Base-by-base conservation (phyloP, 345 rosid species). In the Kandelia obovata region DNA sequence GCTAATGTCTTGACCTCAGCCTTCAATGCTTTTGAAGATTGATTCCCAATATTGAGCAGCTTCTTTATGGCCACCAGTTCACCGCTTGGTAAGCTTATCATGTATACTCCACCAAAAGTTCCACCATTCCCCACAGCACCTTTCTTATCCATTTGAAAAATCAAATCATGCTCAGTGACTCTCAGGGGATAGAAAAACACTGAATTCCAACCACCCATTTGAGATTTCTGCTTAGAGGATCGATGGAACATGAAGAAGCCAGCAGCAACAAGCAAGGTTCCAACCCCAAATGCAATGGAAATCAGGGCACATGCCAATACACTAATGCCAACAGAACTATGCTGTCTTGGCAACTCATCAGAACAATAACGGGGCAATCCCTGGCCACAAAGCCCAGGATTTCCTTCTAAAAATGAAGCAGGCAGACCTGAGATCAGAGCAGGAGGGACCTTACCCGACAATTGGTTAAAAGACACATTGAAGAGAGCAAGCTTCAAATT, bases 401-500 rank as follows among this genome's bases (percentile, higher is more conserved):
- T 93, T 72, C 98, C 98, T 75, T 93, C 89, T 67, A 93, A 75
- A 71, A 78, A 91, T 6, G 98, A 93, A 75, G 96, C 98, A 5
- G 97, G 98, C 63, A 91, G 88, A 27, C 98, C 98, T 1, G 92
- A 84, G 68, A 93, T 83, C 35, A 93, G 83, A 56, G 91, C 80
- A 81, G 57, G 55, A 79, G 64, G 98, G 86, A 71, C 76, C 62
- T 49, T 51, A 34, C 97, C 98, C 6, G 96, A 88, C 47, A 94
- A 83, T 30, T 63, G 83, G 74, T 94, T 89, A 76, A 76, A 89
- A 4, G 98, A 94, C 15, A 88, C 92, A 67, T 94, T 94, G 79
- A 94, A 87, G 61, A 91, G 95, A 47, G 97, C 98, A 62, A 94
- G 96, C 84, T 89, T 89, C 83, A 89, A 79, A 76, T 88, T 87